Conservation (phyloP, 345 rosid species). For the Eucalyptus erythrocorys region DNA sequence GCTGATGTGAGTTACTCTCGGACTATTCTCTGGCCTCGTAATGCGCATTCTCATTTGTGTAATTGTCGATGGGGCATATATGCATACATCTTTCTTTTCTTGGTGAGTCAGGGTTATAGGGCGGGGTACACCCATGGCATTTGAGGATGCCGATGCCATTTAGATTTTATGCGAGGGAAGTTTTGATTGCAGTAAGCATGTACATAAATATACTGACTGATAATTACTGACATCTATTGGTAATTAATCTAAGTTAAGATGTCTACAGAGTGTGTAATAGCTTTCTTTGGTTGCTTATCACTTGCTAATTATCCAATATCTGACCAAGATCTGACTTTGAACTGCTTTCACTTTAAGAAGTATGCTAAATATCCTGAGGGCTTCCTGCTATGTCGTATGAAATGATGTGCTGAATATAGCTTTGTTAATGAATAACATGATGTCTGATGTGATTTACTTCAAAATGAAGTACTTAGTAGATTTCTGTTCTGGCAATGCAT, state of each 20-base stretch:
- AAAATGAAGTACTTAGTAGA: background rate
- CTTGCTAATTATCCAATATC: background rate
- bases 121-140: background rate
- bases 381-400: background rate
- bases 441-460: background rate
- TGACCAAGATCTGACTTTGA: background rate
- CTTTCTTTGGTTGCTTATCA: background rate
- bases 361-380: background rate
- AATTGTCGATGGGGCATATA: background rate
- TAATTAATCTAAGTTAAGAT: background rate
- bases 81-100: background rate
- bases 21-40: background rate
- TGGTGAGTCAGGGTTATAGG: background rate
- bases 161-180: background rate
- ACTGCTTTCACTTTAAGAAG: background rate
- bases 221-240: background rate
- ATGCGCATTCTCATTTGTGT: background rate
- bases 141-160: background rate
- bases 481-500: background rate
- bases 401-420: background rate
- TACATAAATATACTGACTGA: background rate
- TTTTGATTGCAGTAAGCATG: background rate
- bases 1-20: slow-evolving; percentile 40
- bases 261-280: background rate
- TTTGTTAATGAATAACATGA: background rate